A percentile compares a stretch with the other conserved stretches of the same genome.
These are phyloP conservation scores for Mortierella alpina DNA, from an alignment of 192 early-diverging fungal species.

Conservation along the genomic window DNA sequence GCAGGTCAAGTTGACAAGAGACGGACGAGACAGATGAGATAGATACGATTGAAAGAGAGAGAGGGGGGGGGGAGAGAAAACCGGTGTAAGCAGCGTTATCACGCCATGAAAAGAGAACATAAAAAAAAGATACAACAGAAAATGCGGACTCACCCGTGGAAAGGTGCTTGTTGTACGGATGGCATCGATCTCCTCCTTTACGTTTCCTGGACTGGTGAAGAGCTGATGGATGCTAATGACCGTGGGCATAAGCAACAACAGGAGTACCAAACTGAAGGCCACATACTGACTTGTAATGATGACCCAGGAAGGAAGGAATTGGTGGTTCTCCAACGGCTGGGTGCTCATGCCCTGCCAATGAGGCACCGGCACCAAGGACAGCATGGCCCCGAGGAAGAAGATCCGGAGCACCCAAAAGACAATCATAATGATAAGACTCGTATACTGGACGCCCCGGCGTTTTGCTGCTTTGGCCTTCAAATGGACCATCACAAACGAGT, in stretches of 20 bases:
- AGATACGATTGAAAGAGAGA: neutral
- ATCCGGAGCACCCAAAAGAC: constrained; percentile 2
- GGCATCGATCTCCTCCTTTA: constrained; percentile 17
- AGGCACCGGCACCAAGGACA: constrained; percentile 13
- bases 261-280: constrained; percentile 1
- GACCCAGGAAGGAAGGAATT: neutral
- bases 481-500: constrained; percentile 26
- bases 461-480: constrained; percentile 19
- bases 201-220: constrained; percentile 13
- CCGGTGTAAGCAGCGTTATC: too few species aligned
- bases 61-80: neutral
- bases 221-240: constrained; percentile 20
- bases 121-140: too few species aligned
- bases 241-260: constrained; percentile 15
- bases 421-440: constrained; percentile 13
- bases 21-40: neutral
- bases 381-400: constrained; percentile 15
- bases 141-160: constrained; percentile 11
- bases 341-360: constrained; percentile 19
- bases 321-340: neutral
- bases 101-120: too few species aligned
- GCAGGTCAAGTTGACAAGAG: neutral
- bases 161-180: constrained; percentile 24
- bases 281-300: constrained; percentile 8
- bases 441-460: constrained; percentile 19